Evolutionary conservation across 352 stramenopile genomes (phyloP), one percentile per base, ranked within the genome.

Genomic region (Blastocystis sp.): DNA sequence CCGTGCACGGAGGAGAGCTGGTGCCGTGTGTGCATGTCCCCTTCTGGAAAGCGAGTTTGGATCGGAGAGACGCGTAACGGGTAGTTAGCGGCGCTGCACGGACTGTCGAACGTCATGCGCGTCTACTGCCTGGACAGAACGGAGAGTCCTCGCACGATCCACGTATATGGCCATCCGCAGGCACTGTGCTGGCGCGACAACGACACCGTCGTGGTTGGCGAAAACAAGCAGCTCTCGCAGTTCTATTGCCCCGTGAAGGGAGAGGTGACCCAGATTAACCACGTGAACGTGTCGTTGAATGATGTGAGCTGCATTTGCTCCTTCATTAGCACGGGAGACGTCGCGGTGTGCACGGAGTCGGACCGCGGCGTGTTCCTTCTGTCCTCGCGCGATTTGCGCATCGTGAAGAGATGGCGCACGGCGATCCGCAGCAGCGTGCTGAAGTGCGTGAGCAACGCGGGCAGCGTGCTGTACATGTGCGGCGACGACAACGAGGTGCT

Each of bases 401-500:
- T 84, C 41, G 74, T 84, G 74, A 84, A 84, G 53, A n/a, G 74
- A 11, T 84, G 56, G 48, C 67, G 45, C 52, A 56, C 74, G 5
- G 53, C 74, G 40, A 84, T 84, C 23, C 74, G 74, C 19, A 84
- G 34, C 60, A 70, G 53, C 19, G 34, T 69, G 9, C 7, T 69
- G 23, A 59, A 59, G 17, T 53, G 34, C 38, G 61, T 67, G 1
- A 23, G 2, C n/a, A 38, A 52, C 21, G 74, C 19, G n/a, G 19
- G 3, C 1, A 41, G 53, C n/a, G 56, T 67, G 21, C n/a, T 56
- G 56, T 84, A 84, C n/a, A 19, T 84, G 23, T 84, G 74, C 43
- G 74, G 74, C 14, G 74, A 84, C 28, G 74, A 84, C 56, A 84
- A 84, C 17, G 74, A 84, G 52, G 23, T 84, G n/a, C 56, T 84